Conservation (phyloP, 2,329 filamentous ascomycete species). For the Kalmusia sp. region DNA sequence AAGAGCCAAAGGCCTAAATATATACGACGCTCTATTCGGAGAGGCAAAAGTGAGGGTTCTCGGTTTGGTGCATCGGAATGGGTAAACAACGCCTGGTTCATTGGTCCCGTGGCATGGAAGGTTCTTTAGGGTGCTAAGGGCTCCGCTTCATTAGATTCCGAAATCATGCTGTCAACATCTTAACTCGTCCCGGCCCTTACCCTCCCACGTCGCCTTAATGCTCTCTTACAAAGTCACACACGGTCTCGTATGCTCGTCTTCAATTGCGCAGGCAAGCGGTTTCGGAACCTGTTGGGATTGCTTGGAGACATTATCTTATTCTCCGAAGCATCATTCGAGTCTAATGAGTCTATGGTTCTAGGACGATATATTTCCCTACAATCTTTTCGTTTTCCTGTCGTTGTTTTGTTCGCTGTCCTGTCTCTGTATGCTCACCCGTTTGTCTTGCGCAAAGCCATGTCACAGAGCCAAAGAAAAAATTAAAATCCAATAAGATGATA, state of each 20-base stretch:
- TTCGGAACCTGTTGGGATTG: constrained; percentile 1
- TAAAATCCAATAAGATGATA: constrained; percentile 26
- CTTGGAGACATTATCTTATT: constrained; percentile 17
- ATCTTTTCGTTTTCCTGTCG: constrained; percentile 5
- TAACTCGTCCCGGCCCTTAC: constrained; percentile 10
- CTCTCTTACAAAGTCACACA: constrained; percentile 4
- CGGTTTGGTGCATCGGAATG: constrained; percentile 43
- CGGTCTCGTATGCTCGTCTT: constrained; percentile 14
- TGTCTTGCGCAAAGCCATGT: background rate
- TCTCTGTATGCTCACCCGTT: constrained; percentile 7
- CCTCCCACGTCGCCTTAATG: background rate
- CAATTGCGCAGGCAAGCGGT: background rate
- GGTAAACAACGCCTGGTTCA: constrained; percentile 37
- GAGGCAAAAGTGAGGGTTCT: constrained; percentile 43
- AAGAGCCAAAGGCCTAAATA: constrained; percentile 69
- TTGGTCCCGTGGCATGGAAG: constrained; percentile 39
- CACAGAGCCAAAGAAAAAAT: background rate
- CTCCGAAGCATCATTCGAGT: constrained; percentile 22
- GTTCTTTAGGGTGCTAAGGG: constrained; percentile 40
- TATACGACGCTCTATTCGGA: constrained; percentile 27
- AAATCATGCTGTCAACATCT: constrained; percentile 45
- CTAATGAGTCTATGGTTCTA: constrained; percentile 28
- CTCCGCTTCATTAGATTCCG: constrained; percentile 46
- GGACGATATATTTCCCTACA: constrained; percentile 6
- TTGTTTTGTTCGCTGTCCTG: constrained; percentile 5